phyloP scores from a whole-genome alignment of 352 stramenopile genomes.

The Paralagenidium karlingii region DNA sequence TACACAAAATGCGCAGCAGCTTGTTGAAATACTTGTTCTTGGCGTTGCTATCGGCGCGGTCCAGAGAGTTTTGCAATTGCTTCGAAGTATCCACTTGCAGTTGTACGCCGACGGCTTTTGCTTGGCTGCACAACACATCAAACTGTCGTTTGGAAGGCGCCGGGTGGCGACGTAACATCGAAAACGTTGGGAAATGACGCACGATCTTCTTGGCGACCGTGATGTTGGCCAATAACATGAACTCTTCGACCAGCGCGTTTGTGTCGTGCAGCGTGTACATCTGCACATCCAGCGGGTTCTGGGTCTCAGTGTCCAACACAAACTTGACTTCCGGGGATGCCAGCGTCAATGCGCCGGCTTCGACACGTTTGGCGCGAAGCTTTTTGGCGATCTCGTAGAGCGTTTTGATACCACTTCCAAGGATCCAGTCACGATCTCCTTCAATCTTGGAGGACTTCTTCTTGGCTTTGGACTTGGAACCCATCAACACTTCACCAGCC shows the following conservation, averaged over 20 bases:
- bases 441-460: conserved; percentile 25
- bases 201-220: conserved; percentile 94
- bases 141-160: conserved; percentile 92
- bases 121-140: conserved; percentile 72
- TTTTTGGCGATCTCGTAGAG: conserved; percentile 86
- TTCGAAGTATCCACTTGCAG: conserved; percentile 69
- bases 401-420: conserved; percentile 82
- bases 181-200: conserved; percentile 91
- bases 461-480: conserved; percentile 4
- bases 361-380: conserved; percentile 88
- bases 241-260: conserved; percentile 97
- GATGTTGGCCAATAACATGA: conserved; percentile 99
- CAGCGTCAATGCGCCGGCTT: conserved; percentile 94
- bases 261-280: conserved; percentile 93
- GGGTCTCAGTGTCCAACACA: conserved; percentile 95
- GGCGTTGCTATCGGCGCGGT: conserved; percentile 33
- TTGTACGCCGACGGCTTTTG: conserved; percentile 68
- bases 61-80: conserved; percentile 65
- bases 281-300: conserved; percentile 97
- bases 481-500: conserved; percentile 26
- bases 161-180: conserved; percentile 90
- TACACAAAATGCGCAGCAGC: conserved; percentile 93
- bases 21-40: conserved; percentile 96
- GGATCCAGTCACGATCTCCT: conserved; percentile 23
- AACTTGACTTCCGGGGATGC: conserved; percentile 96